These are phyloP conservation scores for Diaporthe australafricana DNA, from an alignment of 2,329 filamentous ascomycete species.

Conservation along the genomic window DNA sequence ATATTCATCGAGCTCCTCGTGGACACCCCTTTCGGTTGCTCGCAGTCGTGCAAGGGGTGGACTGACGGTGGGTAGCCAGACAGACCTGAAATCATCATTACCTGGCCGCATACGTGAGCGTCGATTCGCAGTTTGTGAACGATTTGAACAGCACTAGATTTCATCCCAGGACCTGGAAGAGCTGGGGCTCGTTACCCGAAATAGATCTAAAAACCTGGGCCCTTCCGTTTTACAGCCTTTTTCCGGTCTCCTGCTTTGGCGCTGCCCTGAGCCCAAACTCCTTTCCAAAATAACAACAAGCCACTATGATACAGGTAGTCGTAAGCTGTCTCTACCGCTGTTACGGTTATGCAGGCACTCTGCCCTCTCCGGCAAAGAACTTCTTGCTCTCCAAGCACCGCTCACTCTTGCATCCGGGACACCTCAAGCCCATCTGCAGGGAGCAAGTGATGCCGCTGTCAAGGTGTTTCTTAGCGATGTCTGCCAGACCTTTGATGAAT, in stretches of 20 bases:
- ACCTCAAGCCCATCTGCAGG: slow-evolving; percentile 88
- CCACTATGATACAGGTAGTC: neutral
- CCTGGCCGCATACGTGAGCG: too few species aligned
- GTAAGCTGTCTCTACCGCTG: neutral
- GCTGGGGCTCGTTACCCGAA: neutral
- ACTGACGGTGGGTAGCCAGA: too few species aligned
- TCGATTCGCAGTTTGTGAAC: neutral
- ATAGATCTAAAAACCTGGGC: neutral
- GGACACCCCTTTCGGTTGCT: too few species aligned
- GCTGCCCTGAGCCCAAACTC: neutral
- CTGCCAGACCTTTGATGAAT: slow-evolving; percentile 90
- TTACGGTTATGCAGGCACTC: slow-evolving; percentile 13
- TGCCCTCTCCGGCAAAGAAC: slow-evolving; percentile 63
- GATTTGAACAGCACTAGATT: neutral
- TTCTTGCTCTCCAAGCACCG: slow-evolving; percentile 83
- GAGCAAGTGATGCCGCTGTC: slow-evolving; percentile 76
- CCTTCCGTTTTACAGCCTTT: neutral
- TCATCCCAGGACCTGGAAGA: neutral
- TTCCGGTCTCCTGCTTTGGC: neutral
- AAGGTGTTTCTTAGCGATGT: slow-evolving; percentile 86
- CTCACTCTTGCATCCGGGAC: slow-evolving; percentile 93
- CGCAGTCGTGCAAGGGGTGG: too few species aligned
- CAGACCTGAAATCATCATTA: too few species aligned
- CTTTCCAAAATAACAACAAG: neutral
- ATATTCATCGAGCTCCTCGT: neutral